Percentiles rank a stretch among this genome's conserved stretches.
These are phyloP conservation scores for Pleurotus sapidus DNA, from an alignment of 768 basidiomycete species.

Conservation along the genomic window DNA sequence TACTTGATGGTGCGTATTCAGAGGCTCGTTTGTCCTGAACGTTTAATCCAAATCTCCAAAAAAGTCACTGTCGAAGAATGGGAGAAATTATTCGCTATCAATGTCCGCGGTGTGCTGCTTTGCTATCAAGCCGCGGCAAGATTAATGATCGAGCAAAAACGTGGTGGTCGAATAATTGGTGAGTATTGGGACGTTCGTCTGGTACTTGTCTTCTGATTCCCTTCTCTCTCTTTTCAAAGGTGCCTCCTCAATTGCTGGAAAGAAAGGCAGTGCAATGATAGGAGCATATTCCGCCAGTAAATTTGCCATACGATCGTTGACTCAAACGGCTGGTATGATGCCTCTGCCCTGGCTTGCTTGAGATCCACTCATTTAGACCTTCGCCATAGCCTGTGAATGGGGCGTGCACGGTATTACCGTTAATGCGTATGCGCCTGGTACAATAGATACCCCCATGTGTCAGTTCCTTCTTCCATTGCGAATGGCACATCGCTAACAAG, in stretches of 20 bases:
- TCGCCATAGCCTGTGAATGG: conserved; percentile 26
- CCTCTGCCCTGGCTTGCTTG: no score
- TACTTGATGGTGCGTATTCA: conserved; percentile 16
- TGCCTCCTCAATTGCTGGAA: conserved; percentile 29
- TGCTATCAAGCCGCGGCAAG: conserved; percentile 40
- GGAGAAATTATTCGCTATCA: conserved; percentile 31
- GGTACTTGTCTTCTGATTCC: no score
- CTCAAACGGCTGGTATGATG: conserved; percentile 33
- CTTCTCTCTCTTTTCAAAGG: conserved; percentile 26
- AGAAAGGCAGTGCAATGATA: conserved; percentile 18
- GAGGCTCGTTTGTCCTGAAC: background rate
- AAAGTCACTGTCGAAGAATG: conserved; percentile 29
- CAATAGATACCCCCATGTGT: conserved; percentile 28
- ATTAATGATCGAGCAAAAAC: conserved; percentile 41
- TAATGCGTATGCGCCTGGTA: conserved; percentile 37
- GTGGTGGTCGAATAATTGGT: conserved; percentile 40
- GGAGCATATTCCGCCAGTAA: conserved; percentile 34
- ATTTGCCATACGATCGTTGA: conserved; percentile 38
- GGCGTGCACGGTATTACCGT: conserved; percentile 33
- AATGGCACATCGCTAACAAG: background rate
- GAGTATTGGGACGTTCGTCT: no score
- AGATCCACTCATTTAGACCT: no score
- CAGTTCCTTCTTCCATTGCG: conserved; percentile 8
- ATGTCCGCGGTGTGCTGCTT: conserved; percentile 36
- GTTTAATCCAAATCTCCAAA: background rate